phyloP scores from a whole-genome alignment of 768 basidiomycete species.

The Russula sp. region DNA sequence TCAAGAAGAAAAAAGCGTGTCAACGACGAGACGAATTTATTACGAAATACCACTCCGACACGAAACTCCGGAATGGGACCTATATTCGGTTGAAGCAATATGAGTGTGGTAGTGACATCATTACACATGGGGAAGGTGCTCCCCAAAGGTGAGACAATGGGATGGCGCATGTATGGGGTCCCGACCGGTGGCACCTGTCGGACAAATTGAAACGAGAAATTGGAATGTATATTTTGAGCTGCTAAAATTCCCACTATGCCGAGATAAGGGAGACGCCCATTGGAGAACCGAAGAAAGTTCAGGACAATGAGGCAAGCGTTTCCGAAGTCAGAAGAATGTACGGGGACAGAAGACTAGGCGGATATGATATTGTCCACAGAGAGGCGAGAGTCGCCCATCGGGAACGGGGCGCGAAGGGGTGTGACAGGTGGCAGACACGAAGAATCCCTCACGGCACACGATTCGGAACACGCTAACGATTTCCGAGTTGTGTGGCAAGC shows the following conservation, averaged over 20 bases:
- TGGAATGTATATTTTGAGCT: constrained; percentile 15
- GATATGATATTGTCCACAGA: constrained; percentile 16
- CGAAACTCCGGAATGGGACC: constrained; percentile 8
- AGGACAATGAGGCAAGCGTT: constrained; percentile 15
- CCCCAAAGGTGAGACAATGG: neutral
- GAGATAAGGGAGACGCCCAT: constrained; percentile 21
- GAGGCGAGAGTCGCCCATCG: neutral
- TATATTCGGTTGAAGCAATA: neutral
- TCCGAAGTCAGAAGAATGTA: constrained; percentile 11
- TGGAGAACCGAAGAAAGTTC: constrained; percentile 13
- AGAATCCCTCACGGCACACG: neutral
- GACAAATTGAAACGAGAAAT: constrained; percentile 17
- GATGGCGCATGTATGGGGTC: constrained; percentile 7
- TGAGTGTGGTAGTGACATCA: constrained; percentile 21
- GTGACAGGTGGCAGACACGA: constrained; percentile 9
- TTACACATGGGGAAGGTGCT: constrained; percentile 15
- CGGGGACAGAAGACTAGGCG: neutral
- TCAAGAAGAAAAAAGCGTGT: neutral
- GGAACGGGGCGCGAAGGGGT: neutral
- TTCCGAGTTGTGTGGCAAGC: neutral
- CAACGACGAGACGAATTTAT: constrained; percentile 1
- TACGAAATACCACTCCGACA: constrained; percentile 2
- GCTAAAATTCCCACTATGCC: constrained; percentile 21
- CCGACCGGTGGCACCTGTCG: constrained; percentile 14
- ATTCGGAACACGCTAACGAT: constrained; percentile 3